These are phyloP conservation scores for Helotiales sp. DNA, from an alignment of 2,329 filamentous ascomycete genomes.

Conservation along the genomic window DNA sequence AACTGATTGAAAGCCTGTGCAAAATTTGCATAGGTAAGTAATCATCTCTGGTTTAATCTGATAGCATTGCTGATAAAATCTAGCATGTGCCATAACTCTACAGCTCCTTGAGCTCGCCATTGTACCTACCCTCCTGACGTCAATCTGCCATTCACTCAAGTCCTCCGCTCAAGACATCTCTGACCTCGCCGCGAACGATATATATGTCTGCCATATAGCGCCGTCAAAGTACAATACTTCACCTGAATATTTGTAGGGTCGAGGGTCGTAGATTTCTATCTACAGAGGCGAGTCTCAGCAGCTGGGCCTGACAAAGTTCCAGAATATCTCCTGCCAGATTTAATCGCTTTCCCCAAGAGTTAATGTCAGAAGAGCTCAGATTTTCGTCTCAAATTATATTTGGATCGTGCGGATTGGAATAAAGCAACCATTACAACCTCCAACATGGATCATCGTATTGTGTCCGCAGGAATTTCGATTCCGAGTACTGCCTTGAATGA, in stretches of 20 bases:
- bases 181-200: neutral
- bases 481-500: neutral
- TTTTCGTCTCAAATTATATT: too few species aligned
- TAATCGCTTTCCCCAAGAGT: neutral
- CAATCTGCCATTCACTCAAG: neutral
- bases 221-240: neutral
- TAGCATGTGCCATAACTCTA: neutral
- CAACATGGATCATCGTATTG: neutral
- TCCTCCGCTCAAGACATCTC: neutral
- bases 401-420: too few species aligned
- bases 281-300: neutral
- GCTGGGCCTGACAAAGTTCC: neutral
- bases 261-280: neutral
- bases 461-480: neutral
- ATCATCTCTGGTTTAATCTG: neutral
- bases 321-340: neutral
- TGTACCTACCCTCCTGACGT: neutral
- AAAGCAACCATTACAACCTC: neutral
- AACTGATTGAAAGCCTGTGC: neutral
- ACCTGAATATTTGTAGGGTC: neutral
- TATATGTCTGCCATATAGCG: neutral
- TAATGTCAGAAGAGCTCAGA: neutral
- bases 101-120: neutral
- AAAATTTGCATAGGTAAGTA: constrained; percentile 1
- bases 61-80: neutral